Base-by-base conservation (phyloP, 208 protist species). In the Willaertia magna region DNA sequence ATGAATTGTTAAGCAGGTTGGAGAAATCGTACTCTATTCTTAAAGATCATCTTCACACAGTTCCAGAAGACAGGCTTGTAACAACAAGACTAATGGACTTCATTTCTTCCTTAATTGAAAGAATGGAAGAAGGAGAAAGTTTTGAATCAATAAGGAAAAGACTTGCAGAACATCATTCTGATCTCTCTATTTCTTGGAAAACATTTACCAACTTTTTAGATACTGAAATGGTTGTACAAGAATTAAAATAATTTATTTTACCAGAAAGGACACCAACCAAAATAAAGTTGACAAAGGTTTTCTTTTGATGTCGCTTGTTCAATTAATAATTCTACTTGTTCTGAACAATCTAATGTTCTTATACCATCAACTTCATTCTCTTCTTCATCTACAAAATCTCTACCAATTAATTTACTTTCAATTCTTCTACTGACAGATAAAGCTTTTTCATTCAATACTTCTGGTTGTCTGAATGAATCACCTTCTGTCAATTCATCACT, bases 251-350 rank as follows among this genome's bases (percentile, higher is more conserved):
- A n/a, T n/a, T n/a, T n/a, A n/a, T n/a, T n/a, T 86, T 88, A 99
- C 97, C 97, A 99, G 61, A 98, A 98, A 12, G 97, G 92, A 89
- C 96, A 99, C 98, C 98, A 99, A 43, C 99, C 99, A 44, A 98
- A 90, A 89, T 98, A 99, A 88, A 95, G 94, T 87, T 98, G 95
- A 88, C 97, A 99, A 40, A 99, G 89, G 90, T 99, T 99, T 86
- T 99, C 97, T 78, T 97, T 93, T 6, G 93, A 97, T 4, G 95
- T 99, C 0, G 99, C 98, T 89, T 99, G 93, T 34, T 93, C 88
- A 88, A 99, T 98, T 20, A 99, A 90, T 59, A n/a, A 11, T 51
- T 85, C 11, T 3, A 76, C 81, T 87, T 88, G 75, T 26, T 81
- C 81, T 39, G 74, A 40, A 44, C 20, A 18, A 46, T 59, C 34